Evolutionary conservation across 129 eudicot species (phyloP), one percentile per base, ranked within the genome.

Genomic region (Chrysanthemum makinoi): DNA sequence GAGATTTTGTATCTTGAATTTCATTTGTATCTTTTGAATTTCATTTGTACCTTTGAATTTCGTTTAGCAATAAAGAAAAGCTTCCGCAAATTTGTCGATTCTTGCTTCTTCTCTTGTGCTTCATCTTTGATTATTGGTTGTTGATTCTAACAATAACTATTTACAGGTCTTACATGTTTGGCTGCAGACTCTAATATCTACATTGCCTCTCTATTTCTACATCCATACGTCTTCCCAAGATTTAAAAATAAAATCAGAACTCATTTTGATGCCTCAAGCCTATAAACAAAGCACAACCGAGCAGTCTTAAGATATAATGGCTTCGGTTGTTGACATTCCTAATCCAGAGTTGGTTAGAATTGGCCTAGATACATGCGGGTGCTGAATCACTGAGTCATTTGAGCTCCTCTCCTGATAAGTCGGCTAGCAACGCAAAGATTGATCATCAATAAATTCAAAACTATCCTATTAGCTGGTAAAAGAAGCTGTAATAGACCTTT

Each of bases 381-480:
- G 96, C 62, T 85, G 98, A 75, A 92, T 85, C 75, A 92, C 83
- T 7, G 96, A 85, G 53, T 85, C 89, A 65, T 73, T 86, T 57
- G 72, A 64, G 76, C 79, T 77, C 75, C 77, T 79, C 53, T 84
- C 82, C 22, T 47, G 59, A 28, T 79, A 75, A 52, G 91, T 86
- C 78, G 96, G 91, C 98, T 92, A 55, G 77, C 43, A 35, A 35
- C 6, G 9, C 81, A 72, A 68, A 43, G 10, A 30, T 14, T 19
- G 11, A 55, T 15, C 24, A 44, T 75, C 17, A 66, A 66, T 47
- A 47, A 75, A 43, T 28, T 72, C 18, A 65, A 6, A 5, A 82
- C 13, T 79, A 94, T 22, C 24, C 24, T 0, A 22, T 22, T 22
- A 22, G 1, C 1, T 22, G 24, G 24, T 22, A 22, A 22, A 22